Percentiles rank a stretch among this genome's conserved stretches.
These are phyloP conservation scores for Skeletonema potamos DNA, from an alignment of 108 stramenopile genomes.

Conservation along the genomic window DNA sequence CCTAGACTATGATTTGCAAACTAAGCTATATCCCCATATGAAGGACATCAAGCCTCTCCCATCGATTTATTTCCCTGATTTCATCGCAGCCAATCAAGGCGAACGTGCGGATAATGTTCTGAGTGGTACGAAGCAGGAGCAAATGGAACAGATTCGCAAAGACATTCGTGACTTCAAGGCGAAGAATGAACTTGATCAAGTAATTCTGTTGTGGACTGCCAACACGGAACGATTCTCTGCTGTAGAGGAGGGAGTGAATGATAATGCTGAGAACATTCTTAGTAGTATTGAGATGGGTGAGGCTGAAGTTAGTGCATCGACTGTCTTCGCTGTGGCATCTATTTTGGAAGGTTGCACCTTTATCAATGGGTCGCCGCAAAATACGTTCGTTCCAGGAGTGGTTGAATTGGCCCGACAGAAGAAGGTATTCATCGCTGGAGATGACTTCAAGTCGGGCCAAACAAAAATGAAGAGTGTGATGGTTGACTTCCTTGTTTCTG, in stretches of 20 bases:
- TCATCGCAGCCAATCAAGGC: slow-evolving; percentile 97
- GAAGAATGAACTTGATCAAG: slow-evolving; percentile 87
- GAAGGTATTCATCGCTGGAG: slow-evolving; percentile 93
- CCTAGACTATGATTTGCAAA: slow-evolving; percentile 90
- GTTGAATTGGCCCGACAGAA: slow-evolving; percentile 85
- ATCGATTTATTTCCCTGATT: slow-evolving; percentile 93
- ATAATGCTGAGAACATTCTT: slow-evolving; percentile 89
- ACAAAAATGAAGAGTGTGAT: slow-evolving; percentile 98
- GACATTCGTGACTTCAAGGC: slow-evolving; percentile 94
- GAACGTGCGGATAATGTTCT: slow-evolving; percentile 96
- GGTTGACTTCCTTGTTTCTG: slow-evolving; percentile 96
- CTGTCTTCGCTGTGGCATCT: slow-evolving; percentile 94
- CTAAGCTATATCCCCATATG: slow-evolving; percentile 92
- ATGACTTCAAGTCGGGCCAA: slow-evolving; percentile 99
- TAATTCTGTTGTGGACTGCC: slow-evolving; percentile 97
- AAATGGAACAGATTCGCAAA: slow-evolving; percentile 90
- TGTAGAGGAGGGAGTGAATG: slow-evolving; percentile 93
- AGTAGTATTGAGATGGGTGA: slow-evolving; percentile 88
- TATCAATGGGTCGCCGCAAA: slow-evolving; percentile 99
- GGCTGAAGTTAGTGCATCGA: slow-evolving; percentile 93
- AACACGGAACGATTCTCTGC: slow-evolving; percentile 97
- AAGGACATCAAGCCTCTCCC: slow-evolving; percentile 88
- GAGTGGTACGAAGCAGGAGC: slow-evolving; percentile 90
- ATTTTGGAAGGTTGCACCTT: slow-evolving; percentile 95
- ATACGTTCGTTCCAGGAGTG: slow-evolving; percentile 99